Evolutionary conservation across 2,329 filamentous ascomycete species (phyloP).

Genomic region (Claviceps pazoutovae): DNA sequence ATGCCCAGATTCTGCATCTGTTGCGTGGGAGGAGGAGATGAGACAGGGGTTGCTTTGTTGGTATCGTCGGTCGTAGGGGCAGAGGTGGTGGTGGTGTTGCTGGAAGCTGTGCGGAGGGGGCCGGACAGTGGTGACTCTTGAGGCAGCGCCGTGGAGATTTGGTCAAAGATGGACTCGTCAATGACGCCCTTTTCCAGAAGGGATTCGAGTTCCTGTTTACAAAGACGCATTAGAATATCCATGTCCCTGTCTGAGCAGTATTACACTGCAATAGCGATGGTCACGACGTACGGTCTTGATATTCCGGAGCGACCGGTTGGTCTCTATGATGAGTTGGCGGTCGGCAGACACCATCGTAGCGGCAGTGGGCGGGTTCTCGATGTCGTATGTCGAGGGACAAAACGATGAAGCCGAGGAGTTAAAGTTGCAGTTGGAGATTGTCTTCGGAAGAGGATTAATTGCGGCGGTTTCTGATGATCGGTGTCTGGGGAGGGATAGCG

Average conservation of each 20-base stretch:
- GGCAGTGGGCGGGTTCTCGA: background rate
- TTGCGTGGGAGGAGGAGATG: conserved; percentile 14
- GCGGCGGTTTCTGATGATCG: background rate
- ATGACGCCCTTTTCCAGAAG: conserved; percentile 75
- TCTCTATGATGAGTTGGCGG: conserved; percentile 48
- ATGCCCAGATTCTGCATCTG: conserved; percentile 29
- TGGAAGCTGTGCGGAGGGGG: conserved; percentile 25
- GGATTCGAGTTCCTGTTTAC: conserved; percentile 67
- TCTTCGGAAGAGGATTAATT: background rate
- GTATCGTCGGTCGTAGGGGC: background rate
- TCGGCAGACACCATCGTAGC: conserved; percentile 32
- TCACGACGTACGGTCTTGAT: conserved; percentile 56
- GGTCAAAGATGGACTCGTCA: conserved; percentile 58
- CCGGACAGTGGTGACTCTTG: conserved; percentile 48
- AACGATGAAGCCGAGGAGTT: background rate
- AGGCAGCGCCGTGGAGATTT: conserved; percentile 62
- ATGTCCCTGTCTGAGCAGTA: no score
- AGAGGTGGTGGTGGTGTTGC: conserved; percentile 16
- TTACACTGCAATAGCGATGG: background rate
- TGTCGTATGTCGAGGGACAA: background rate
- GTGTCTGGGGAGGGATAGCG: background rate
- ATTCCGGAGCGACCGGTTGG: conserved; percentile 72
- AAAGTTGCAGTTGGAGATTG: background rate
- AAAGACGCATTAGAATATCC: background rate
- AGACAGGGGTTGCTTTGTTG: conserved; percentile 15